Evolutionary conservation across 257 asterid genomes (phyloP).

Genomic region (Cinchona pubescens): DNA sequence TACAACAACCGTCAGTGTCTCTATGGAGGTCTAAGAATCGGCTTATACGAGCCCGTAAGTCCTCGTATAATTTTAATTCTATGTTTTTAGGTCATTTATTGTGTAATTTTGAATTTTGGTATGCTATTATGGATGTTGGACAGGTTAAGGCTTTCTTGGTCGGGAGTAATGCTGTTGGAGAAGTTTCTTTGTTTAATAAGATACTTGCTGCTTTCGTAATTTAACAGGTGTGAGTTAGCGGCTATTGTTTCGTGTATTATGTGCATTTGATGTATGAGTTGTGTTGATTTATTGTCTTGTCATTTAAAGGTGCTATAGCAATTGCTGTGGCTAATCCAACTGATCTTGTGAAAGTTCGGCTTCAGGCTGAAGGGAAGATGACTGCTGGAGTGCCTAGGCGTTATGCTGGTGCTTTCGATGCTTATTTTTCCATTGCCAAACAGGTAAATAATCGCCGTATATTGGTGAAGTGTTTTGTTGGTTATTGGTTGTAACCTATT

Average conservation of each 20-base stretch:
- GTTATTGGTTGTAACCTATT: too few relatives aligned
- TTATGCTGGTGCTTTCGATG: constrained; percentile 91
- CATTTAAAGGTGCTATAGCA: constrained; percentile 65
- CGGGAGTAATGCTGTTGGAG: constrained; percentile 96
- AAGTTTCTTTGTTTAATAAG: constrained; percentile 85
- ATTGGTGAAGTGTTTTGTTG: too few relatives aligned
- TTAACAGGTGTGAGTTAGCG: constrained; percentile 66
- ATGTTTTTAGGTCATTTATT: neutral
- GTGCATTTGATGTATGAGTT: neutral
- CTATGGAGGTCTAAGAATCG: constrained; percentile 91
- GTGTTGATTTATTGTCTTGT: constrained; percentile 13
- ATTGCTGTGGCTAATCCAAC: constrained; percentile 91
- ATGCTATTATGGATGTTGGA: neutral
- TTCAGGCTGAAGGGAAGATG: constrained; percentile 94
- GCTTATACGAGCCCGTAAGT: constrained; percentile 91
- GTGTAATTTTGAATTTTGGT: constrained; percentile 10
- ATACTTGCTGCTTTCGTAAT: constrained; percentile 93
- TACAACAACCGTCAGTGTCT: constrained; percentile 95
- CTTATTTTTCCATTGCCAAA: constrained; percentile 77
- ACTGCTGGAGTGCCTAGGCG: constrained; percentile 94
- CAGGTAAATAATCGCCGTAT: too few relatives aligned
- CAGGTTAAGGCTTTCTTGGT: constrained; percentile 85
- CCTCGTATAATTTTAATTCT: neutral
- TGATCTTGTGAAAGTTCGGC: constrained; percentile 95
- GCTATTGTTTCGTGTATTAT: neutral